Evolutionary conservation across 495 filamentous ascomycete species (phyloP), one percentile per base, ranked within the genome.

Genomic region (Rusavskia elegans): DNA sequence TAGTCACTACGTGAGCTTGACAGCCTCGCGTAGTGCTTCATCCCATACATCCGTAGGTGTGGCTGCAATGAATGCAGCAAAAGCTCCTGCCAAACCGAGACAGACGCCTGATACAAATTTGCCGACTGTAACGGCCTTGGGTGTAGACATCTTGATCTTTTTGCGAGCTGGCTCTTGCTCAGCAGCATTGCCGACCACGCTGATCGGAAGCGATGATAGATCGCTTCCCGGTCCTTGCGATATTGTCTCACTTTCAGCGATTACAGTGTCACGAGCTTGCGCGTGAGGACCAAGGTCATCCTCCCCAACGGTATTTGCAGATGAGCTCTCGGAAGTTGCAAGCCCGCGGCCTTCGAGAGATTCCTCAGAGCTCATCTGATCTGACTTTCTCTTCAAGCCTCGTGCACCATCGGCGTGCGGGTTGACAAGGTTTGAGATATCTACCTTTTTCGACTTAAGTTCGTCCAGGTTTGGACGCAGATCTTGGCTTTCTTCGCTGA

Each of bases 361-460:
- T 52, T 41, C 39, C 16, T 54, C 56, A 21, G 32, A 38, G 29
- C 48, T 53, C 53, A 68, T 64, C n/a, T 71, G 62, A 32, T 58
- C 55, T 5, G 60, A 62, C 49, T 67, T 68, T 27, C 70, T 59
- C 56, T 73, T 73, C 37, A 55, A 17, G 23, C 40, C 14, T 48
- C 42, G 48, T 19, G 56, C 41, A 10, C 20, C 45, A 16, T 53
- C 49, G 14, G n/a, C 42, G 1, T 41, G 50, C 8, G 57, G 32
- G 42, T 59, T 55, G 50, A 59, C 50, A 10, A 59, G 41, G 40
- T 52, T 51, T 17, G 57, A 53, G 21, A 59, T 59, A n/a, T 59
- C 48, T 13, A 59, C 27, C 40, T 51, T 55, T 20, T 49, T 49
- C n/a, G 42, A 9, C 16, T 29, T 30, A 20, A 17, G 16, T 11